These are phyloP conservation scores for Lathyrus oleraceus DNA, from an alignment of 306 rosid genomes.

Conservation along the genomic window DNA sequence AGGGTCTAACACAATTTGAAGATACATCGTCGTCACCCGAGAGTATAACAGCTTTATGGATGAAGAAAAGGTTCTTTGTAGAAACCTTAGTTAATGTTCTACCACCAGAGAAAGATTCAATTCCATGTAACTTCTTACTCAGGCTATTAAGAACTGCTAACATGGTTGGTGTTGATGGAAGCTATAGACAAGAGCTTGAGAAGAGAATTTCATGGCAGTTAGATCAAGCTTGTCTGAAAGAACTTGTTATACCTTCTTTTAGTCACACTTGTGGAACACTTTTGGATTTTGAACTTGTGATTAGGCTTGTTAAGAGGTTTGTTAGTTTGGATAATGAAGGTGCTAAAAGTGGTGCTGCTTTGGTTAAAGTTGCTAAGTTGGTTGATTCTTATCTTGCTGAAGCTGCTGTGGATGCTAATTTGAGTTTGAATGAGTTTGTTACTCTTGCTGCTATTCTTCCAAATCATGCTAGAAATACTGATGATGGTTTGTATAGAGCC, in stretches of 20 bases:
- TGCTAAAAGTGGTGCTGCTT: conserved; percentile 57
- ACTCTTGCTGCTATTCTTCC: conserved; percentile 77
- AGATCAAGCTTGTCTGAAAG: conserved; percentile 79
- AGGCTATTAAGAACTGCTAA: conserved; percentile 80
- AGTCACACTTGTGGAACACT: conserved; percentile 81
- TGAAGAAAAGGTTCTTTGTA: conserved; percentile 84
- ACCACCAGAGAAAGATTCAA: conserved; percentile 80
- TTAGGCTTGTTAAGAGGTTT: conserved; percentile 70
- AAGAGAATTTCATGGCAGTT: conserved; percentile 70
- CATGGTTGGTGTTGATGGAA: conserved; percentile 76
- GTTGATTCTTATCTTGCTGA: conserved; percentile 82
- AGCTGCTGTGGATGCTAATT: conserved; percentile 69
- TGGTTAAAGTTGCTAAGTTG: conserved; percentile 77
- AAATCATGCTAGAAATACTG: conserved; percentile 68
- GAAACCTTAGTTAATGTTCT: conserved; percentile 86
- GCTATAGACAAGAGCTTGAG: conserved; percentile 72
- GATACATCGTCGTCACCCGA: conserved; percentile 53
- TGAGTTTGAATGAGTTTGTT: conserved; percentile 61
- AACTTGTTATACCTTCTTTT: conserved; percentile 83
- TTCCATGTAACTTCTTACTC: conserved; percentile 88
- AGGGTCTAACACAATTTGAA: conserved; percentile 37
- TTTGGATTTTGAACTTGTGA: conserved; percentile 70
- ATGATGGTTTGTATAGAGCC: conserved; percentile 93
- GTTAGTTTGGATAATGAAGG: conserved; percentile 62
- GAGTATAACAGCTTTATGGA: conserved; percentile 75